Conservation (phyloP, 176 grass and related monocot genomes). For the Musa beccarii region DNA sequence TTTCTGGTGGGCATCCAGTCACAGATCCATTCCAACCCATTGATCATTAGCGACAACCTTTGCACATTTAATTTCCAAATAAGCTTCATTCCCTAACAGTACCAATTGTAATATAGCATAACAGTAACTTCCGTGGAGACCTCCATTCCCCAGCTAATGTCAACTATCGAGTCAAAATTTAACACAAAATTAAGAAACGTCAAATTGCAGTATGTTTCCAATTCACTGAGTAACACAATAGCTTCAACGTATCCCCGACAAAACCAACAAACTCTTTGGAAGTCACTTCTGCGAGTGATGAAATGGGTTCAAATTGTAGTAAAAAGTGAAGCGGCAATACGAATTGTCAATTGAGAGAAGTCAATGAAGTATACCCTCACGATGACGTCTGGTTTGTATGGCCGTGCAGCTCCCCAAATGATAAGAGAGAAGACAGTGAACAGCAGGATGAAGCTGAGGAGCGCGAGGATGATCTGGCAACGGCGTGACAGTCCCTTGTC, state of each 20-base stretch:
- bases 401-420: constrained; percentile 75
- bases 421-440: constrained; percentile 62
- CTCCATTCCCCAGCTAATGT: not conserved
- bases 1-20: not conserved
- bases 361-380: constrained; percentile 39
- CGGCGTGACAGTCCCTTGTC: constrained; percentile 36
- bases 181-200: too few species aligned
- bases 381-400: constrained; percentile 40
- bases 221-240: too few species aligned
- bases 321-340: not conserved
- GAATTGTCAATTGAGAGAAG: not conserved
- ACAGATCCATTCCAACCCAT: not conserved
- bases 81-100: not conserved
- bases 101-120: not conserved
- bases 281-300: too few species aligned
- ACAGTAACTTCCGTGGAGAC: not conserved
- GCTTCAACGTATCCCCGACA: too few species aligned
- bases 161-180: too few species aligned
- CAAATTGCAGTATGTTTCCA: too few species aligned
- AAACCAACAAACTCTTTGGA: too few species aligned
- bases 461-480: constrained; percentile 37
- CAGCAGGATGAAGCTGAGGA: constrained; percentile 35
- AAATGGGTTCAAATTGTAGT: not conserved
- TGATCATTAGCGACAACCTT: not conserved
- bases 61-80: not conserved